Evolutionary conservation across 2,329 filamentous ascomycete species (phyloP), one percentile per base, ranked within the genome.

Genomic region (Rhexocercosporidium sp.): DNA sequence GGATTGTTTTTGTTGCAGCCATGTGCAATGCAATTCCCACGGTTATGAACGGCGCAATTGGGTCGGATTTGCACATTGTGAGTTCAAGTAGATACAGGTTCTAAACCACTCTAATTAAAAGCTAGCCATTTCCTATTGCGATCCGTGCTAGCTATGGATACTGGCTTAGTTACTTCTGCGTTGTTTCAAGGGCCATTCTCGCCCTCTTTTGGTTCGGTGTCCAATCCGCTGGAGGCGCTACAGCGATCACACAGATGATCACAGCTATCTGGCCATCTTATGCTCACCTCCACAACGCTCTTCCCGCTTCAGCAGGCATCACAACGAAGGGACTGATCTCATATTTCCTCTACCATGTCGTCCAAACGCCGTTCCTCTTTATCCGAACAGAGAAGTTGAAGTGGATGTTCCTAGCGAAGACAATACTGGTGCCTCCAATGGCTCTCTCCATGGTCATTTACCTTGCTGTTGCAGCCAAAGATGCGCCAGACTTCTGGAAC

Each of bases 21-120:
- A 80, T 85, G n/a, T 88, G 86, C 70, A 86, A 87, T 34, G 84
- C 86, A 16, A 81, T 87, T 1, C 78, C 81, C 6, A 79, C 81
- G 67, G 79, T 81, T 9, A 73, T 82, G 18, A 82, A 82, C 73
- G 81, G 81, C 14, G 79, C 79, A 27, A 79, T 81, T 39, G 81
- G 81, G 16, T 77, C 68, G 4, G 53, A 67, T 12, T 49, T 69
- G 7, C 68, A 67, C 56, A 62, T 69, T 54, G 64, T 66, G 27
- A 54, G 59, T 7, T 37, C 12, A 37, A 37, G 2, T 11, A 11
- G 8, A 3, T 37, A 11, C 8, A 37, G 2, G 9, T 37, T 3
- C 9, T 11, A 37, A 11, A 11, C 9, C 1, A 37, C 1, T 37
- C 34, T 37, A 37, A 37, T 11, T 0, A 5, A 11, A 11, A 11